Evolutionary conservation across 164 flowering plant species (phyloP), one percentile per base, ranked within the genome.

Genomic region (Kingdonia uniflora): DNA sequence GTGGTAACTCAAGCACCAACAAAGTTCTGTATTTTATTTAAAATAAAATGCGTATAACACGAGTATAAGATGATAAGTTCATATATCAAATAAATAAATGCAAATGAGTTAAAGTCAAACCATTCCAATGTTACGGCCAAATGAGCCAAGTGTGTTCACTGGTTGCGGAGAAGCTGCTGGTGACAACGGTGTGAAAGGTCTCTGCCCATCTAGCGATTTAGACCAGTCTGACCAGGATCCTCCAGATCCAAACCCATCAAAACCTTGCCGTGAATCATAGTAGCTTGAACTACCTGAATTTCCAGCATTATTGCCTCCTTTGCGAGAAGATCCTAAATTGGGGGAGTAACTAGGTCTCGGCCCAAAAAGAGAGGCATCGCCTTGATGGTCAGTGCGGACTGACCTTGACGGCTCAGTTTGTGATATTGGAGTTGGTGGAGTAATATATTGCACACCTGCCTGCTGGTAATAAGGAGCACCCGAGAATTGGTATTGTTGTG

Each of bases 401-500:
- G 80, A 62, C 16, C 69, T 52, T 16, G 74, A 55, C 52, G 80
- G 69, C 51, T 85, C 95, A 56, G 82, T 59, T 49, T 82, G 94
- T 37, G 90, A 84, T 61, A 70, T 76, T 46, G 82, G 75, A 54
- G 70, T 66, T 55, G 84, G 72, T 19, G 95, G 74, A 58, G 73
- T 58, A 50, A 79, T 68, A 70, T 77, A 81, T 23, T 87, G 75
- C 67, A 81, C 53, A 69, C 74, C 78, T 26, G 76, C 49, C 58
- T 80, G 96, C 56, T 79, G 89, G 55, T 77, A 91, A 64, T 81
- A 87, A 40, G 88, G 68, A 12, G 78, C 78, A 46, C 76, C 85
- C 1, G 95, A 74, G 51, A 69, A 76, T n/a, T 79, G 72, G 29
- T 69, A 62, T 52, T 80, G 82, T 45, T 75, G 85, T 16, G 78